Conservation (phyloP, 208 protist genomes). For the Leishmania tropica region DNA sequence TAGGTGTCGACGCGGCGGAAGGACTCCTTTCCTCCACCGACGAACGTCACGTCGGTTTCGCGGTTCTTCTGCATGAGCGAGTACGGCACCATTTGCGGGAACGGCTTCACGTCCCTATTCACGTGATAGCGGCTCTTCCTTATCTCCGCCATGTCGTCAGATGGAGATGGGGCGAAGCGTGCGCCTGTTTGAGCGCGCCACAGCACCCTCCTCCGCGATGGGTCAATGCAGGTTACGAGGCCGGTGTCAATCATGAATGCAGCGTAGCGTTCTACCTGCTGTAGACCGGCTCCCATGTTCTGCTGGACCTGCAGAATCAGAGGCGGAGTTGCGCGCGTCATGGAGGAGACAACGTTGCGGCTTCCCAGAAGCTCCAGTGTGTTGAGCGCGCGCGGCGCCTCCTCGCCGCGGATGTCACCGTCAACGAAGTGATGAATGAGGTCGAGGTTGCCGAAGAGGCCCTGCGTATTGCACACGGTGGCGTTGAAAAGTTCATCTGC, state of each 20-base stretch:
- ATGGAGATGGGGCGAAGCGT: constrained; percentile 39
- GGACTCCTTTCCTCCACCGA: constrained; percentile 43
- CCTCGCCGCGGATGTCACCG: constrained; percentile 63
- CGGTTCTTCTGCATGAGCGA: constrained; percentile 52
- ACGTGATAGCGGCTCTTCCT: constrained; percentile 16
- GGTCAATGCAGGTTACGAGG: constrained; percentile 83
- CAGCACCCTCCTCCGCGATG: constrained; percentile 67
- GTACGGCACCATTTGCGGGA: constrained; percentile 78
- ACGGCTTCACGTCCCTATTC: constrained; percentile 33
- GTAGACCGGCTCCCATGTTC: constrained; percentile 46
- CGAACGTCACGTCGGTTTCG: constrained; percentile 52
- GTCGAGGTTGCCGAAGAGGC: constrained; percentile 77
- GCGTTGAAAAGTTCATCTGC: constrained; percentile 59
- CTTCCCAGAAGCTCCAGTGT: constrained; percentile 86
- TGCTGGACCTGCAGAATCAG: constrained; percentile 81
- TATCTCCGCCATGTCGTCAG: constrained; percentile 38
- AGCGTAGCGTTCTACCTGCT: constrained; percentile 77
- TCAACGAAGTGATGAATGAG: constrained; percentile 83
- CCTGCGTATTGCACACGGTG: constrained; percentile 84
- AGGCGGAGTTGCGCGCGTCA: constrained; percentile 59
- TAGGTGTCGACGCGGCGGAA: constrained; percentile 73
- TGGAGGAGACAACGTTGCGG: constrained; percentile 56
- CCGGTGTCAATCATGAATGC: constrained; percentile 88
- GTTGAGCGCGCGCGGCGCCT: constrained; percentile 45
- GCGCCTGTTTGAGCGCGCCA: constrained; percentile 82